Conservation (phyloP, 805 yeast species). For the Wilhelminamyces savonicus region DNA sequence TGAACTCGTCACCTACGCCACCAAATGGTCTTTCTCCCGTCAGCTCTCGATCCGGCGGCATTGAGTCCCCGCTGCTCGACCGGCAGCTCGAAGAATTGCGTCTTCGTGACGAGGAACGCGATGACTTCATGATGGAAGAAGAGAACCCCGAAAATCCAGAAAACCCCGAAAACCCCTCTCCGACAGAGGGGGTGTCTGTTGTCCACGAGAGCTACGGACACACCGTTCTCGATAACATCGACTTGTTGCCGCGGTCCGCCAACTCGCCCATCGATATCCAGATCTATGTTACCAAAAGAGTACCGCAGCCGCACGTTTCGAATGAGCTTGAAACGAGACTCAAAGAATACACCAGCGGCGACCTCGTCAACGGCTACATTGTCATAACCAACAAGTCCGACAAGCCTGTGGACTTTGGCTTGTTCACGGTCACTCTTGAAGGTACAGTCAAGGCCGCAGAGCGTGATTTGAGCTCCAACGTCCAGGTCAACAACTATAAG, state of each 20-base stretch:
- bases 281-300: constrained; percentile 47
- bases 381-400: constrained; percentile 42
- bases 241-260: constrained; percentile 37
- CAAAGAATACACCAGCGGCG: constrained; percentile 37
- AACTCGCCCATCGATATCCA: constrained; percentile 42
- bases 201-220: constrained; percentile 26
- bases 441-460: constrained; percentile 31
- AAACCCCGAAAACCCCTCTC: too few species aligned
- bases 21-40: constrained; percentile 12
- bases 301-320: constrained; percentile 37
- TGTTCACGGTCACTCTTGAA: constrained; percentile 28
- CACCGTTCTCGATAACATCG: constrained; percentile 46
- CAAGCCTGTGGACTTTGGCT: constrained; percentile 37
- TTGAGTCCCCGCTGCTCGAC: too few species aligned
- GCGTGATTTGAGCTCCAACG: constrained; percentile 8
- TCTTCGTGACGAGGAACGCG: too few species aligned
- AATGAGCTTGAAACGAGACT: constrained; percentile 40
- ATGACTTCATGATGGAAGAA: too few species aligned
- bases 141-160: too few species aligned
- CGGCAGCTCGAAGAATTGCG: too few species aligned
- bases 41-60: neutral
- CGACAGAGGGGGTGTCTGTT: neutral
- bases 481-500: constrained; percentile 12
- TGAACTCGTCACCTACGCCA: constrained; percentile 22
- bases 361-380: constrained; percentile 39